Evolutionary conservation across 2,329 filamentous ascomycete genomes (phyloP), one percentile per base, ranked within the genome.

Genomic region (Claviceps sp.): DNA sequence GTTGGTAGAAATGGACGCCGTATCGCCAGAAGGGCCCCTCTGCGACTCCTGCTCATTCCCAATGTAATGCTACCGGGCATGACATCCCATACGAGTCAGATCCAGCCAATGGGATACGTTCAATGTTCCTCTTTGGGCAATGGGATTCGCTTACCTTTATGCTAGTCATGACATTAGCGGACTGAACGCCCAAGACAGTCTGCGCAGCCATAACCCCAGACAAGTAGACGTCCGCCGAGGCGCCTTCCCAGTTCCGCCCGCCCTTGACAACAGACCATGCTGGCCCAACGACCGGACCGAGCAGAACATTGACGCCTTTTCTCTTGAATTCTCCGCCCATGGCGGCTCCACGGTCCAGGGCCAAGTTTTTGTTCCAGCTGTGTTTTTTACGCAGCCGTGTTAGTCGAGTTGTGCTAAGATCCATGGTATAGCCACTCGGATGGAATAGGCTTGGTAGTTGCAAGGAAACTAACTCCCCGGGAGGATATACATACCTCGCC

Each of bases 291-390:
- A 87, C 87, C 2, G 89, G 89, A 0, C 87, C 89, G 10, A 94
- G 74, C 52, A 85, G 77, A 13, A 93, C 75, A 62, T 94, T 85
- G 38, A 89, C 78, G 48, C 89, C 89, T 65, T 94, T 94, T 42
- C 69, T 78, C 55, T 76, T 78, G 63, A 87, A 86, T 65, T 95
- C 89, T 52, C 74, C 71, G 2, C 83, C 89, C 84, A 94, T 89
- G 47, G 82, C 84, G 50, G 77, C 69, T 30, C 82, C 88, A 48
- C 87, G 78, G 48, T 74, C 70, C 60, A 80, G 81, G 53, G 86
- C 80, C 44, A 91, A 74, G 10, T 77, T 70, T 55, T 81, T 82
- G 65, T 91, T 86, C 85, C 87, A 95, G 49, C 69, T 58, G 17
- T 30, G 24, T 3, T 4, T 45, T 45, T 40, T 8, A 40, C 14